Evolutionary conservation across 192 early-diverging fungal species (phyloP).

Genomic region (Coemansia sp.): DNA sequence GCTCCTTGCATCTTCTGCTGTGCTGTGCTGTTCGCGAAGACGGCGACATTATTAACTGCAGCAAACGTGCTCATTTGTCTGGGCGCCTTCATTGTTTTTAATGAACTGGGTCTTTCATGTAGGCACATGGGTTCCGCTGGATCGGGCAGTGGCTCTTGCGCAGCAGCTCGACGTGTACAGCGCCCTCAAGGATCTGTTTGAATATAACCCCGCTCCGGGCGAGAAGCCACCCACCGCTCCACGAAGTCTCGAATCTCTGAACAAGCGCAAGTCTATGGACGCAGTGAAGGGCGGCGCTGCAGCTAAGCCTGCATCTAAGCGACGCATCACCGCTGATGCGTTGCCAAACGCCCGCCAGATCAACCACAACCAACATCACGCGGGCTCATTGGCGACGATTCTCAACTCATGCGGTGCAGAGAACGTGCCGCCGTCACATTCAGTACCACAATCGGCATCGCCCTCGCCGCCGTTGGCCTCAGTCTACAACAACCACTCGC

Average conservation of each 20-base stretch:
- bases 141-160: constrained; percentile 39
- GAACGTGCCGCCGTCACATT: neutral
- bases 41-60: neutral
- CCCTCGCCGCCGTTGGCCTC: neutral
- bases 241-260: constrained; percentile 50
- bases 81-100: constrained; percentile 1
- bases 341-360: neutral
- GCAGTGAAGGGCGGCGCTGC: neutral
- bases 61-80: neutral
- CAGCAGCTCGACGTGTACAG: constrained; percentile 40
- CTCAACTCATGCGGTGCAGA: constrained; percentile 17
- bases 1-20: neutral
- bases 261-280: constrained; percentile 37
- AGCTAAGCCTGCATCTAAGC: constrained; percentile 6
- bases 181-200: constrained; percentile 36
- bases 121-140: constrained; percentile 57
- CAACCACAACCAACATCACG: constrained; percentile 2
- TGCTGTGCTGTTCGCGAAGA: constrained; percentile 6
- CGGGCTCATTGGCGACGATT: constrained; percentile 25
- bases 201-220: constrained; percentile 43
- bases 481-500: neutral
- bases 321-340: constrained; percentile 10
- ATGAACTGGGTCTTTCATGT: constrained; percentile 11
- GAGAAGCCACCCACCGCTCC: constrained; percentile 52
- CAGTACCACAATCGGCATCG: constrained; percentile 2